Percentiles rank a stretch among this genome's conserved stretches.
These are phyloP conservation scores for Halophytophthora batemanensis DNA, from an alignment of 352 stramenopile genomes.

Conservation along the genomic window DNA sequence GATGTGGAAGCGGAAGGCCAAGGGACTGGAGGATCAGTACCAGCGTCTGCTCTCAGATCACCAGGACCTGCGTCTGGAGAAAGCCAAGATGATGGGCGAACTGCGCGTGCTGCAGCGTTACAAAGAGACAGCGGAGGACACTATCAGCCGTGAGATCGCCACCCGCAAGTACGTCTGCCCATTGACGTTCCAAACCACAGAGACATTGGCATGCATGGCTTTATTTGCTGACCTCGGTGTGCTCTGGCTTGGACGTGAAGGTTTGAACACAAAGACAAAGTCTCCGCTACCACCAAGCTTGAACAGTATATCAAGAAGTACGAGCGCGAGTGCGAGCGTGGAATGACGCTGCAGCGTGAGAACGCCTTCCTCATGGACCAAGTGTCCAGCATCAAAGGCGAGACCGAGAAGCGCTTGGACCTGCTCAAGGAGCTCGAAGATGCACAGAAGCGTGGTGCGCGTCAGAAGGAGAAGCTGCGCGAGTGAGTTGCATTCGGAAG, in stretches of 20 bases:
- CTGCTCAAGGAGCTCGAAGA: constrained; percentile 67
- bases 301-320: constrained; percentile 85
- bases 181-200: not conserved
- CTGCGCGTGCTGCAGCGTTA: constrained; percentile 67
- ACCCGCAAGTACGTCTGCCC: constrained; percentile 41
- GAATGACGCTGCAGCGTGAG: constrained; percentile 56
- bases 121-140: constrained; percentile 70
- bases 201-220: not conserved
- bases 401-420: constrained; percentile 72
- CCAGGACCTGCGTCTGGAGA: constrained; percentile 65
- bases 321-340: constrained; percentile 66
- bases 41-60: constrained; percentile 62
- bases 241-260: constrained; percentile 11
- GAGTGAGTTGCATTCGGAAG: constrained; percentile 29
- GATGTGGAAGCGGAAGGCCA: constrained; percentile 76
- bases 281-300: constrained; percentile 57
- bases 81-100: constrained; percentile 64
- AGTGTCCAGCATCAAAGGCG: constrained; percentile 65
- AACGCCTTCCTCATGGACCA: constrained; percentile 70
- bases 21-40: constrained; percentile 67
- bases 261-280: constrained; percentile 67
- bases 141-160: constrained; percentile 50
- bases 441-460: constrained; percentile 60
- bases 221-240: not conserved
- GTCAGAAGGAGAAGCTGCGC: constrained; percentile 68